A percentile compares a stretch with the other conserved stretches of the same genome.
Conservation (phyloP, 2,329 filamentous ascomycete genomes). For the Alternaria metachromatica region DNA sequence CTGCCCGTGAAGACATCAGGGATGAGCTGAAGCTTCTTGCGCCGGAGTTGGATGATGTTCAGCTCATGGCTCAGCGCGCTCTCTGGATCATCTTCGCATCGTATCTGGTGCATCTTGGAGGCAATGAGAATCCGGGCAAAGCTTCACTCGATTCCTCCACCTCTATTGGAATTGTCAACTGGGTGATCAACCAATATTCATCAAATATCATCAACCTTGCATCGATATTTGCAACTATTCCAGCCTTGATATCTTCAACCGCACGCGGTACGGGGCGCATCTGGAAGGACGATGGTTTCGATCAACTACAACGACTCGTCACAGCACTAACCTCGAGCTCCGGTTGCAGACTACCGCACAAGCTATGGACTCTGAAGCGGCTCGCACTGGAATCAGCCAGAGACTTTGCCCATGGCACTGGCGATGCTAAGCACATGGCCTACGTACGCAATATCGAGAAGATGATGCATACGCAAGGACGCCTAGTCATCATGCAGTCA, state of each 20-base stretch:
- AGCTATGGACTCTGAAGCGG: slow-evolving; percentile 45
- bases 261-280: slow-evolving; percentile 46
- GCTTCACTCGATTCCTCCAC: slow-evolving; percentile 14
- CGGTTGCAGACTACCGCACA: slow-evolving; percentile 34
- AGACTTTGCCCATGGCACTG: slow-evolving; percentile 45
- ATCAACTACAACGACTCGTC: slow-evolving; percentile 41
- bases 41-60: slow-evolving; percentile 30
- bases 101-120: slow-evolving; percentile 33
- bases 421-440: slow-evolving; percentile 32
- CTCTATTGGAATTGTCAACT: slow-evolving; percentile 24
- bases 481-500: slow-evolving; percentile 32
- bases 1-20: slow-evolving; percentile 31
- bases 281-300: slow-evolving; percentile 43
- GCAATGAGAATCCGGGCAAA: slow-evolving; percentile 1
- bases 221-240: slow-evolving; percentile 31
- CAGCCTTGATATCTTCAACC: slow-evolving; percentile 39
- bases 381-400: slow-evolving; percentile 46
- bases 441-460: slow-evolving; percentile 42
- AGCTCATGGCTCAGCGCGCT: slow-evolving; percentile 40
- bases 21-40: slow-evolving; percentile 32
- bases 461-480: slow-evolving; percentile 37
- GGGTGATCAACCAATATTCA: slow-evolving; percentile 34
- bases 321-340: slow-evolving; percentile 34
- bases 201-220: slow-evolving; percentile 28
- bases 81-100: slow-evolving; percentile 35